Percentiles rank a stretch among this genome's conserved stretches.
Evolutionary conservation across 306 rosid genomes (phyloP).

Genomic region (Cyamopsis tetragonoloba): DNA sequence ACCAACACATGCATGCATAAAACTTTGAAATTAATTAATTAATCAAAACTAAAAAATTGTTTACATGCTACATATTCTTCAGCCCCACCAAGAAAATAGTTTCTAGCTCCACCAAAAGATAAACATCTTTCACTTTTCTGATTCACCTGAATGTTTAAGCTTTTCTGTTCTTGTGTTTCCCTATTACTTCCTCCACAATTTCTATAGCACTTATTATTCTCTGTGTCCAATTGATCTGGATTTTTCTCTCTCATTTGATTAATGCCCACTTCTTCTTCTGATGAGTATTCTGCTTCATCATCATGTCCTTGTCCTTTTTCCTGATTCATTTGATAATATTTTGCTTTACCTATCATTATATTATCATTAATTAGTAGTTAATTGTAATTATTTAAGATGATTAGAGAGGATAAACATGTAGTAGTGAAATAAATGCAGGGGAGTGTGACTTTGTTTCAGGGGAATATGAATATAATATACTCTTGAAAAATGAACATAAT

Average conservation of each 20-base stretch:
- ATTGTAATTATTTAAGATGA: background rate
- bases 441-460: background rate
- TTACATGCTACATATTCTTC: constrained; percentile 26
- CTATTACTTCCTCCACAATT: background rate
- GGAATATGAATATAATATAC: background rate
- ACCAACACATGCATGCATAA: background rate
- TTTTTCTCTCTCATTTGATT: too few species aligned
- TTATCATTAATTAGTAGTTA: background rate
- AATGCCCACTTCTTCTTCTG: background rate
- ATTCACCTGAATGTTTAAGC: background rate
- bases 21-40: constrained; percentile 8
- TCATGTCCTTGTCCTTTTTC: constrained; percentile 12
- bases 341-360: constrained; percentile 22
- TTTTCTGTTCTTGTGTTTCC: background rate
- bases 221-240: too few species aligned
- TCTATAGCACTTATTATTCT: background rate
- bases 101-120: constrained; percentile 29
- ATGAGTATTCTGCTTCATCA: constrained; percentile 13
- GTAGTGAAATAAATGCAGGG: constrained; percentile 3
- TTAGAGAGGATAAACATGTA: constrained; percentile 5
- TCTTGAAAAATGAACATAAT: background rate
- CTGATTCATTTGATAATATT: background rate
- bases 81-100: constrained; percentile 27
- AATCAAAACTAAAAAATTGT: constrained; percentile 18
- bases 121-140: constrained; percentile 7